phyloP scores from a whole-genome alignment of 2,329 filamentous ascomycete species.

The Talaromyces sp. region DNA sequence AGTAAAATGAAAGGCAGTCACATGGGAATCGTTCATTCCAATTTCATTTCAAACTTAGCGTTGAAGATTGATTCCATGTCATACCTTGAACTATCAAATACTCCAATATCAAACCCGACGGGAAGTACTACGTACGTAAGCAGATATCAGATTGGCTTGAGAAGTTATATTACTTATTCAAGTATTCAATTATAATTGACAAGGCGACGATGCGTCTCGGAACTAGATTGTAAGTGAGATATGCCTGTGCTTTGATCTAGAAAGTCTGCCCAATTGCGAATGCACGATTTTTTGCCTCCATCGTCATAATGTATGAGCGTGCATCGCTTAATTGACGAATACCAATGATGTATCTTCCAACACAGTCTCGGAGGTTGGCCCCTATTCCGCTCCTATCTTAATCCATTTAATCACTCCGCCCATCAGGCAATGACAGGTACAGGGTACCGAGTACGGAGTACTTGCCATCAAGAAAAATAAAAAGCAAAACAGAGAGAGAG shows the following conservation, averaged over 20 bases:
- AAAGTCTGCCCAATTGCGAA: neutral
- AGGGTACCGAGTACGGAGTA: neutral
- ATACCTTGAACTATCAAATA: too few relatives aligned
- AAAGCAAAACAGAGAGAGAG: neutral
- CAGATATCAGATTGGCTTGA: neutral
- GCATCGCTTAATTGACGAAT: neutral
- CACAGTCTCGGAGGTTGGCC: neutral
- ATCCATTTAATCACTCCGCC: neutral
- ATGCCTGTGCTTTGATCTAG: neutral
- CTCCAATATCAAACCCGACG: neutral
- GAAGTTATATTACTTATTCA: neutral
- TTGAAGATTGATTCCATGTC: neutral
- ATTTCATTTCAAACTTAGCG: neutral
- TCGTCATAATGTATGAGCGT: neutral
- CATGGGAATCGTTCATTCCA: neutral
- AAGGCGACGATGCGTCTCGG: neutral
- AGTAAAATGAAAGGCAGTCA: neutral
- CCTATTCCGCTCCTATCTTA: too few relatives aligned
- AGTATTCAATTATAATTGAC: neutral
- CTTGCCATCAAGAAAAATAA: neutral
- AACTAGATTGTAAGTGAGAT: neutral
- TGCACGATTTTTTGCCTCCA: neutral
- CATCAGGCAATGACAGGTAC: too few relatives aligned
- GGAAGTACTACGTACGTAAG: neutral
- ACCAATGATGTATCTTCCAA: too few relatives aligned